Percentiles rank a stretch among this genome's conserved stretches.
phyloP scores from a whole-genome alignment of 2,329 filamentous ascomycete species.

The Bipolaris sorokiniana region DNA sequence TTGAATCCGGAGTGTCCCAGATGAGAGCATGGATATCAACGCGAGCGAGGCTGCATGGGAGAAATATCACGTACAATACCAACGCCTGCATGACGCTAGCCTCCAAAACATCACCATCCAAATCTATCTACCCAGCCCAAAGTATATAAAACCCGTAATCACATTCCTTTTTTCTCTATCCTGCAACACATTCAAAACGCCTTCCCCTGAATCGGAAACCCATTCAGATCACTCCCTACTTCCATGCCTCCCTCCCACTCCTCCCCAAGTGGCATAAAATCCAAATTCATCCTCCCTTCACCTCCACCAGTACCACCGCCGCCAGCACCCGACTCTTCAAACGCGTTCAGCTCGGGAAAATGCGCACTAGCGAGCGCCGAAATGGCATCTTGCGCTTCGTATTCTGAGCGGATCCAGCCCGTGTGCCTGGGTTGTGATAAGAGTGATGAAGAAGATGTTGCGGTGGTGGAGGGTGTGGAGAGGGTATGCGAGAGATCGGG shows the following conservation, averaged over 20 bases:
- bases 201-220: constrained; percentile 21
- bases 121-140: no score
- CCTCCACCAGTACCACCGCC: neutral
- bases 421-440: constrained; percentile 3
- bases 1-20: no score
- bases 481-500: constrained; percentile 20
- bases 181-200: neutral
- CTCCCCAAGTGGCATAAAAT: constrained; percentile 40
- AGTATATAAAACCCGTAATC: no score
- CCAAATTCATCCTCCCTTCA: constrained; percentile 30
- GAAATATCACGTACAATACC: no score
- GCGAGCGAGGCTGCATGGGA: no score
- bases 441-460: constrained; percentile 1
- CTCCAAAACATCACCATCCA: no score
- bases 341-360: constrained; percentile 39
- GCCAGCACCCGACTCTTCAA: constrained; percentile 12
- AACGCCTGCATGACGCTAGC: no score
- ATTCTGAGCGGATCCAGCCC: constrained; percentile 39
- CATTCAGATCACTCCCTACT: constrained; percentile 34
- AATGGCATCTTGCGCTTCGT: constrained; percentile 32
- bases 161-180: no score
- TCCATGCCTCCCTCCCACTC: constrained; percentile 23
- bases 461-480: constrained; percentile 11
- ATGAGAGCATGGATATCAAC: no score
- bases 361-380: constrained; percentile 39